Percentiles rank a stretch among this genome's conserved stretches.
Evolutionary conservation across 257 asterid genomes (phyloP).

Genomic region (Solanum medicagineum): DNA sequence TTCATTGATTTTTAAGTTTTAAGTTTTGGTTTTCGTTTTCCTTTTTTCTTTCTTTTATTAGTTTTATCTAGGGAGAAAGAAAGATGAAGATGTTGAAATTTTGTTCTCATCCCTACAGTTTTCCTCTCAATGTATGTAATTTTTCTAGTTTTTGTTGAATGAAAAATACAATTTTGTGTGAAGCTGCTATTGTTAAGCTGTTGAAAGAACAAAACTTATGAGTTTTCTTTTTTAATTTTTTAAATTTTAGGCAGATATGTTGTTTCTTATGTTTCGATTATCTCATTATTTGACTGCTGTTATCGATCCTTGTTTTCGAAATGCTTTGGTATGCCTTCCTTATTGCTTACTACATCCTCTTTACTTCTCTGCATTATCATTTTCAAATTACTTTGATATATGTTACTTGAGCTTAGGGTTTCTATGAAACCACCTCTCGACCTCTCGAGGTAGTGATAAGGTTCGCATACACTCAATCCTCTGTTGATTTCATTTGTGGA

Average conservation of each 20-base stretch:
- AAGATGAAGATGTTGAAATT: background rate
- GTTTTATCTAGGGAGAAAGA: background rate
- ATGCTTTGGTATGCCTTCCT: background rate
- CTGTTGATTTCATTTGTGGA: background rate
- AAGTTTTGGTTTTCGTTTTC: background rate
- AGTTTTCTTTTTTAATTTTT: background rate
- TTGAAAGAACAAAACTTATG: background rate
- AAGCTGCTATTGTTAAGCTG: background rate
- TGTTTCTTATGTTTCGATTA: background rate
- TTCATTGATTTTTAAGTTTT: background rate
- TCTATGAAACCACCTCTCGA: background rate
- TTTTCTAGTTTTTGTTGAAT: background rate
- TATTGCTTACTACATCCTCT: background rate
- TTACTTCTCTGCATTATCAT: background rate
- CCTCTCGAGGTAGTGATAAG: background rate
- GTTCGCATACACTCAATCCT: background rate
- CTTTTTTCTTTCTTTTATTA: background rate
- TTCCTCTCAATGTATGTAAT: background rate
- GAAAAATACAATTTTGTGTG: background rate
- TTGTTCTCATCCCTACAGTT: background rate
- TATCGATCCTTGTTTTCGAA: background rate
- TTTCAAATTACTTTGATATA: background rate
- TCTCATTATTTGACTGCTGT: background rate
- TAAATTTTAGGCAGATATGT: background rate
- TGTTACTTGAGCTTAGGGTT: background rate